Evolutionary conservation across 768 basidiomycete species (phyloP), one percentile per base, ranked within the genome.

Genomic region (Trametes elegans): DNA sequence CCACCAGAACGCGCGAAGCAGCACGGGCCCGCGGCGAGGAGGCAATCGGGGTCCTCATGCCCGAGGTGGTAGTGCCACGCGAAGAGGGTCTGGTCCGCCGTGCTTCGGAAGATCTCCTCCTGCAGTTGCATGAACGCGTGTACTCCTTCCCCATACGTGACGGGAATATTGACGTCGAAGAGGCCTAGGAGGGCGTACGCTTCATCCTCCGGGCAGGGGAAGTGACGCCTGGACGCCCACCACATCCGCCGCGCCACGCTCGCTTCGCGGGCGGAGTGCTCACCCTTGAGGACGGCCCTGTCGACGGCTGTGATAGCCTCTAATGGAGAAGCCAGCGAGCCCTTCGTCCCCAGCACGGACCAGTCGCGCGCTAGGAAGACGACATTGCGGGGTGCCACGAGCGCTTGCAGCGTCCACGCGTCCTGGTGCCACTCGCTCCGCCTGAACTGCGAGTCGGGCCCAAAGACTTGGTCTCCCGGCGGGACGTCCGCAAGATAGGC

Each of bases 171-270:
- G 24, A 55, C 32, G 38, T 46, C 46, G 31, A 55, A 55, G 29
- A 55, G 5, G 16, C 53, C 53, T 7, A 55, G 39, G 21, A 55
- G 53, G 14, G 45, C 39, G n/a, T 48, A 41, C n/a, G 46, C 45
- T 7, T 23, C 19, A 23, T 55, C 53, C 31, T 55, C 53, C 6
- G 19, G 38, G 5, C 9, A 5, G 5, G 36, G 7, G 23, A 27
- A 3, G 2, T n/a, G 27, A 7, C 53, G 36, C 9, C 24, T 45
- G 10, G 53, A 44, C 26, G 53, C 53, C 53, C 53, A 55, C 39
- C 36, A 36, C 45, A 55, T 48, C 16, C 50, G 50, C 40, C 39
- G 28, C 7, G 50, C 50, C 5, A 52, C 40, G 31, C 50, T 52
- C 19, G 29, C 39, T 13, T 42, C 40, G 27, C 14, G 23, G 5